Base-by-base conservation (phyloP, 2,329 filamentous ascomycete genomes). In the Diaporthe humulicola region DNA sequence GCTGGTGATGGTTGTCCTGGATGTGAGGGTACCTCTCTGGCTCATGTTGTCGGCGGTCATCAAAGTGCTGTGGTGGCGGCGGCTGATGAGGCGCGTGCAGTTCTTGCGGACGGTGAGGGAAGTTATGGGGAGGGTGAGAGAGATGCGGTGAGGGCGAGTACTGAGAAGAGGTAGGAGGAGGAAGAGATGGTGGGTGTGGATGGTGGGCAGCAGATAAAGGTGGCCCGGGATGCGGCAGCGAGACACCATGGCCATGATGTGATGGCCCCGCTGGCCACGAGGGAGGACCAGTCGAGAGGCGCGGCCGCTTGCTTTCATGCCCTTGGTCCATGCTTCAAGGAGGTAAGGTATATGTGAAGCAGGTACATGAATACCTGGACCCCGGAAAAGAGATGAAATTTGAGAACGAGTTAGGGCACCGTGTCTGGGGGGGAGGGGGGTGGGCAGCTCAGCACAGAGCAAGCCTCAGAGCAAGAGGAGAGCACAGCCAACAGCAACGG, bases 241-340 rank as follows among this genome's bases (percentile, higher is more conserved):
- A 86, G 79, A 86, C 83, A 78, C 83, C 81, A 84, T 85, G 83
- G 83, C 83, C 81, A 84, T 85, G 83, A 83, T 85, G 85, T 78
- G 84, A 83, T 82, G 85, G 84, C 81, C 86, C 85, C 76, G 83
- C 86, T 81, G 87, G 84, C 87, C 87, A 82, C 77, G 80, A 87
- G 81, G 58, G 58, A 69, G 86, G 82, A 83, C 81, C 82, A 80
- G 83, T 83, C 79, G 83, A 84, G 78, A 91, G 85, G 84, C 90
- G 89, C 82, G 87, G 88, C 81, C 90, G 89, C 86, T 92, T 92
- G 81, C 83, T 84, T 80, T 91, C 89, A 81, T 89, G 89, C 83
- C 86, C 88, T 85, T 85, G 85, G 85, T 92, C 90, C 90, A 92
- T 92, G 87, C 84, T 89, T 83, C 56, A 56, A 60, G 38, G 66